phyloP scores from a whole-genome alignment of 306 rosid species.

The Sindora glabra region DNA sequence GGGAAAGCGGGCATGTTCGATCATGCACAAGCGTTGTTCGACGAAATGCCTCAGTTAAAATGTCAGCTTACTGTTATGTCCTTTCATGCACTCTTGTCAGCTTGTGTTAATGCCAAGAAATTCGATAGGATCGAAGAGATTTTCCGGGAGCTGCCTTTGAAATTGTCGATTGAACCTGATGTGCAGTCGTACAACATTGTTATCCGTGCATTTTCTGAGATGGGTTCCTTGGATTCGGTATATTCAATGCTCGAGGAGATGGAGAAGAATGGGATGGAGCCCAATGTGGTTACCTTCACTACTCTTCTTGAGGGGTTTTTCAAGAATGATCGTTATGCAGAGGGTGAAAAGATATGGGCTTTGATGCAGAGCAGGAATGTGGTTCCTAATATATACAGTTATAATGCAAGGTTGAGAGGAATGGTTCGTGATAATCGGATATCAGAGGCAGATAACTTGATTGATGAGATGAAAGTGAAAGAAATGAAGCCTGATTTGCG shows the following conservation, averaged over 20 bases:
- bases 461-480: conserved; percentile 30
- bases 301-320: conserved; percentile 30
- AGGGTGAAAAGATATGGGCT: conserved; percentile 36
- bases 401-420: conserved; percentile 27
- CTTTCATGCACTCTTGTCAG: conserved; percentile 29
- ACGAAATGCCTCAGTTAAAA: conserved; percentile 37
- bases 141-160: conserved; percentile 17
- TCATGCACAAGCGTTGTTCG: conserved; percentile 39
- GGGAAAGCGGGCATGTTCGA: conserved; percentile 36
- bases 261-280: conserved; percentile 30
- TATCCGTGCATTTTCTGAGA: conserved; percentile 24
- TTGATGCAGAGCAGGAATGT: conserved; percentile 26
- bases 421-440: conserved; percentile 3
- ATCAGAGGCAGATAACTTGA: conserved; percentile 17
- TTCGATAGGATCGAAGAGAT: conserved; percentile 20
- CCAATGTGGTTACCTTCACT: conserved; percentile 22
- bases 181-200: conserved; percentile 29
- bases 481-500: conserved; percentile 23
- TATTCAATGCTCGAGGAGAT: conserved; percentile 10
- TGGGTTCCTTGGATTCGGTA: conserved; percentile 28
- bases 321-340: conserved; percentile 10
- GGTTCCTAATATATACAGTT: conserved; percentile 21
- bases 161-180: conserved; percentile 17
- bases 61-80: conserved; percentile 26
- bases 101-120: conserved; percentile 20